phyloP scores from a whole-genome alignment of 345 rosid species.

The Salix arbutifolia region DNA sequence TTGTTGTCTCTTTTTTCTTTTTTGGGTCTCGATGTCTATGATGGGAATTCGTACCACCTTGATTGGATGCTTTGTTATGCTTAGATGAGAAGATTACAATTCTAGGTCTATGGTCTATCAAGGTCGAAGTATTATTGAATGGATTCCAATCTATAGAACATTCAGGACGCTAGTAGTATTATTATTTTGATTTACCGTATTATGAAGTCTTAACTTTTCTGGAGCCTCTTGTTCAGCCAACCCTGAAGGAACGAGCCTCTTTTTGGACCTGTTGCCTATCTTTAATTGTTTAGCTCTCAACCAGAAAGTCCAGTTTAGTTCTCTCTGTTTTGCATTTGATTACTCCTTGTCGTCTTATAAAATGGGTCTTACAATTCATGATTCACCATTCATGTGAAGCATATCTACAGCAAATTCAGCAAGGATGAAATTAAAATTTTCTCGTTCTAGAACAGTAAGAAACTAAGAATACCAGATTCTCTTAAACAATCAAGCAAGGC shows the following conservation, averaged over 20 bases:
- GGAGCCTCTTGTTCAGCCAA: neutral
- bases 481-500: neutral
- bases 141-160: neutral
- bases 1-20: too few species aligned
- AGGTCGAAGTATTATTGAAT: neutral
- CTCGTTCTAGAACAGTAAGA: neutral
- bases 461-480: neutral
- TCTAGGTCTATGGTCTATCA: neutral
- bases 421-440: neutral
- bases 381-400: neutral
- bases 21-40: neutral
- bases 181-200: neutral
- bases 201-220: neutral
- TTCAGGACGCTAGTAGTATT: neutral
- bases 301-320: neutral
- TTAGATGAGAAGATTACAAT: neutral
- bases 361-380: neutral
- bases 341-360: neutral
- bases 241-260: too few species aligned
- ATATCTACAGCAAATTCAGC: neutral
- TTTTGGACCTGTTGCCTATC: neutral
- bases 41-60: neutral
- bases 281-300: neutral
- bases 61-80: neutral
- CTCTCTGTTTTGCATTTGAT: neutral